Conservation (phyloP, 805 yeast species). For the Alloascoidea hylecoeti region DNA sequence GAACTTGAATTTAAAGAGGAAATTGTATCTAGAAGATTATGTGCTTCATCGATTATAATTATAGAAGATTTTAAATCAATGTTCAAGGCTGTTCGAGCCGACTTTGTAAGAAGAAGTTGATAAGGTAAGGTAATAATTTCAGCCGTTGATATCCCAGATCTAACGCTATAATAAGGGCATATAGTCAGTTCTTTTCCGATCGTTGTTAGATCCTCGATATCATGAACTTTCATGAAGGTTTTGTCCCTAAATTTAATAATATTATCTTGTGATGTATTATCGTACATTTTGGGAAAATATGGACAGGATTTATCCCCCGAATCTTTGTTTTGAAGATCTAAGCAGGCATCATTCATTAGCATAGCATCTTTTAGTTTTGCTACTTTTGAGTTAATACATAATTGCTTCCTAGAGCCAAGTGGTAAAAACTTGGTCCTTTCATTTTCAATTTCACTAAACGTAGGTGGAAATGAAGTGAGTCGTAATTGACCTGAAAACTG, state of each 20-base stretch:
- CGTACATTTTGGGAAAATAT: constrained; percentile 22
- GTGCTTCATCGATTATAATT: constrained; percentile 86
- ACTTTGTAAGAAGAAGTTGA: constrained; percentile 53
- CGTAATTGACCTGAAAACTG: constrained; percentile 68
- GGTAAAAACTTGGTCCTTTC: constrained; percentile 60
- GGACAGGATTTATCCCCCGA: constrained; percentile 20
- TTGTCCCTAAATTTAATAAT: constrained; percentile 34
- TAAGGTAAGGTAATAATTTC: constrained; percentile 82
- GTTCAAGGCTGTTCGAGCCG: constrained; percentile 43
- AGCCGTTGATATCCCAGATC: constrained; percentile 38
- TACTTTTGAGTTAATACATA: constrained; percentile 63
- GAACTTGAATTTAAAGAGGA: constrained; percentile 52
- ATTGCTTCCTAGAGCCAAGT: constrained; percentile 71
- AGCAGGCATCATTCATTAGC: constrained; percentile 68
- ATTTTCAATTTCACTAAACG: constrained; percentile 22
- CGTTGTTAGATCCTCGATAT: constrained; percentile 63
- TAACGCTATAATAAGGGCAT: constrained; percentile 75
- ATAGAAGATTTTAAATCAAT: constrained; percentile 49
- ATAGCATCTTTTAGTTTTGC: constrained; percentile 29
- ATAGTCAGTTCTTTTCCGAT: constrained; percentile 42
- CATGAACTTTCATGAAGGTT: constrained; percentile 42
- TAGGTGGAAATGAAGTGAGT: constrained; percentile 49
- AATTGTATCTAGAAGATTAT: constrained; percentile 69
- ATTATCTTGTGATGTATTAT: constrained; percentile 17
- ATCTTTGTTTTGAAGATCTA: constrained; percentile 42